Conservation (phyloP, 129 eudicot genomes). For the carrot (Daucus carota) region DH1_v3.0 NC_030381.2:47088501-47089000, state of each 20-base stretch:
- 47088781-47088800: conserved; percentile 99
- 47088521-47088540: background rate
- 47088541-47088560: background rate
- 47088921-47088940: background rate
- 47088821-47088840: background rate
- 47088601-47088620: background rate
- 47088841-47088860: background rate
- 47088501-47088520: background rate
- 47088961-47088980: background rate
- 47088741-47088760: conserved; percentile 96
- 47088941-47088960: background rate
- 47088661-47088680: conserved; percentile 94
- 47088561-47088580: background rate
- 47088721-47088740: conserved; percentile 85
- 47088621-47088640: background rate
- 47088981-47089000: background rate
- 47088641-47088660: conserved; percentile 15
- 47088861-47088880: background rate
- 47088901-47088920: background rate
- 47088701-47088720: conserved; percentile 91
- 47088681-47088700: conserved; percentile 81
- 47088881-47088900: background rate
- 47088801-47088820: conserved; percentile 9
- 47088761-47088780: conserved; percentile 97
- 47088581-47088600: background rate